A percentile compares a stretch with the other conserved stretches of the same genome.
phyloP scores from a whole-genome alignment of 495 filamentous ascomycete species.

The Corynascus novoguineensis region DNA sequence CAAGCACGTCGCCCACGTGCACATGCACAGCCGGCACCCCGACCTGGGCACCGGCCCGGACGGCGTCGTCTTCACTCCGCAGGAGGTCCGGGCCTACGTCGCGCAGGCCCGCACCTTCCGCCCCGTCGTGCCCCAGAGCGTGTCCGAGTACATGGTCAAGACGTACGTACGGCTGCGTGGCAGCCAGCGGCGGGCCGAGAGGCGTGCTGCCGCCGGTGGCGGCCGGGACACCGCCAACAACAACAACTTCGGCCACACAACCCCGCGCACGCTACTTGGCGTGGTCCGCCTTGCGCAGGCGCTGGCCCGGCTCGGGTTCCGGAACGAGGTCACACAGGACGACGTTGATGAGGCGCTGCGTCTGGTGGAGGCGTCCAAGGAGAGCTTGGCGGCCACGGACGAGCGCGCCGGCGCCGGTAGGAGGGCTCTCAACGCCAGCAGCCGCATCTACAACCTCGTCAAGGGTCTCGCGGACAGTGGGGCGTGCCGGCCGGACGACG shows the following conservation, averaged over 20 bases:
- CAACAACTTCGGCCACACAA: slow-evolving; percentile 87
- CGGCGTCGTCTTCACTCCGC: slow-evolving; percentile 69
- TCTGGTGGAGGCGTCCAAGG: slow-evolving; percentile 85
- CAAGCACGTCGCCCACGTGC: slow-evolving; percentile 90
- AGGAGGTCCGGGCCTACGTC: slow-evolving; percentile 92
- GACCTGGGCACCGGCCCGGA: slow-evolving; percentile 56
- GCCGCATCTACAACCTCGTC: slow-evolving; percentile 90
- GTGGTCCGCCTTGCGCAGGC: slow-evolving; percentile 91
- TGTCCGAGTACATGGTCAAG: slow-evolving; percentile 93
- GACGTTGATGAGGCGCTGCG: slow-evolving; percentile 94
- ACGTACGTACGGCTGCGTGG: slow-evolving; percentile 91
- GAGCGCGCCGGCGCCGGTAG: slow-evolving; percentile 46
- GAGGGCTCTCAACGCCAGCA: slow-evolving; percentile 72
- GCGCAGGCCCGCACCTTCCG: slow-evolving; percentile 86
- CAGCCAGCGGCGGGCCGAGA: slow-evolving; percentile 82
- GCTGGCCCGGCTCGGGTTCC: slow-evolving; percentile 87
- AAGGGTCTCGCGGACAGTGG: slow-evolving; percentile 77
- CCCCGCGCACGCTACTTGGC: slow-evolving; percentile 86
- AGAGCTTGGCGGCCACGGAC: slow-evolving; percentile 66
- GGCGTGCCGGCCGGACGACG: slow-evolving; percentile 60
- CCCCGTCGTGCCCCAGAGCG: slow-evolving; percentile 71
- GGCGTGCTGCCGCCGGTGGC: too few species aligned
- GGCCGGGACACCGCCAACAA: too few species aligned
- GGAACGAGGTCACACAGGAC: slow-evolving; percentile 72
- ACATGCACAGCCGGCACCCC: slow-evolving; percentile 94